phyloP scores from a whole-genome alignment of 169 alveolate species.

The Eimeria necatrix region DNA sequence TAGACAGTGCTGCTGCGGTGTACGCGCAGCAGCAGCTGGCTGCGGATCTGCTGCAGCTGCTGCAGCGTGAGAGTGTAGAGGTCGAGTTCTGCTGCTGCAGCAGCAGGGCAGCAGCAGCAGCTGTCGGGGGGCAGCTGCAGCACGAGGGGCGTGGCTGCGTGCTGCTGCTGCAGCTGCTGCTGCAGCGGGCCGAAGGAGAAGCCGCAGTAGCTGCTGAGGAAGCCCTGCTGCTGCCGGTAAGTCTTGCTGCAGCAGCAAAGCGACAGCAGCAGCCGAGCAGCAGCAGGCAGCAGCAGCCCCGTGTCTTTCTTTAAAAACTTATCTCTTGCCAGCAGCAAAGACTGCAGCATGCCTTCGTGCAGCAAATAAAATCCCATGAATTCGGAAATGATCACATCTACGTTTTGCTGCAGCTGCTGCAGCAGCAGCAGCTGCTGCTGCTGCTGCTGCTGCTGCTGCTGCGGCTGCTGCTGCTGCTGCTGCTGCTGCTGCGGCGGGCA shows the following conservation, averaged over 20 bases:
- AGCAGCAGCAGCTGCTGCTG: background rate
- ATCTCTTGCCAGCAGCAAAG: conserved; percentile 92
- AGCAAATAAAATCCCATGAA: conserved; percentile 94
- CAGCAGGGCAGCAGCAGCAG: background rate
- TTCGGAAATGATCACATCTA: conserved; percentile 83
- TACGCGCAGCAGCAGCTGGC: background rate
- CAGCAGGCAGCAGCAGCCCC: conserved; percentile 50
- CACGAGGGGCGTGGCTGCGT: background rate
- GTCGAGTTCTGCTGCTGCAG: background rate
- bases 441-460: no score
- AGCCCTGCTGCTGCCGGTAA: background rate
- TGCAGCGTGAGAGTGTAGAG: background rate
- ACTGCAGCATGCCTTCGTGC: conserved; percentile 93
- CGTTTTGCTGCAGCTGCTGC: background rate
- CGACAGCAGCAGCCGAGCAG: background rate
- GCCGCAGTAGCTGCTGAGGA: conserved; percentile 26
- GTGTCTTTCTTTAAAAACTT: conserved; percentile 85
- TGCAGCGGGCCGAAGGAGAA: conserved; percentile 56
- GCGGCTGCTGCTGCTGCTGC: no score
- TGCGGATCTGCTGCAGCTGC: background rate
- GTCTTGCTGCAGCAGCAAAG: background rate
- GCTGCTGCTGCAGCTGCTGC: conserved; percentile 50
- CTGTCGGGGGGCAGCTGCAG: conserved; percentile 1
- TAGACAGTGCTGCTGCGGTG: background rate
- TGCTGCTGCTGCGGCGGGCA: no score